phyloP scores from a whole-genome alignment of 768 basidiomycete genomes.

The Albatrellus ellisii region DNA sequence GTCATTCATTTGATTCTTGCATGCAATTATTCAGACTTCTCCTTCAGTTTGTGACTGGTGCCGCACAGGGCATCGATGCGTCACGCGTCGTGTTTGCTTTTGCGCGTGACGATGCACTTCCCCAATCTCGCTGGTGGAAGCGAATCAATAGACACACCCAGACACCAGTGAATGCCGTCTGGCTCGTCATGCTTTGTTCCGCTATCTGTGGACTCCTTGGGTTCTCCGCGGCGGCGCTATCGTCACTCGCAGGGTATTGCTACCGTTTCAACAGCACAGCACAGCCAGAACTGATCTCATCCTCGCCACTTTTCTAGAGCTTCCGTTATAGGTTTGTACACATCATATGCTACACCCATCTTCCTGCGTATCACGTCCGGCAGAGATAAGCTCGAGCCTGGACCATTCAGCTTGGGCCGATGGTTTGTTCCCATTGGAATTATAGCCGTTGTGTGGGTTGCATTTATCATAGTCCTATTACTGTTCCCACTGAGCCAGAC shows the following conservation, averaged over 20 bases:
- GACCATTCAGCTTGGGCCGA: slow-evolving; percentile 45
- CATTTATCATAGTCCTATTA: slow-evolving; percentile 45
- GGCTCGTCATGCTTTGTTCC: slow-evolving; percentile 50
- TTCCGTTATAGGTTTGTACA: slow-evolving; percentile 59
- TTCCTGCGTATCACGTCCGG: slow-evolving; percentile 63
- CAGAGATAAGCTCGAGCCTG: slow-evolving; percentile 39
- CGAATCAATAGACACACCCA: slow-evolving; percentile 41
- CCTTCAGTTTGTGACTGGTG: slow-evolving; percentile 52
- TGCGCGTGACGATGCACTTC: slow-evolving; percentile 60
- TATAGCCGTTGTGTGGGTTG: slow-evolving; percentile 53
- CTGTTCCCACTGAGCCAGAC: slow-evolving; percentile 25
- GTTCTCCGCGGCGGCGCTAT: slow-evolving; percentile 48
- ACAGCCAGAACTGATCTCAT: neutral
- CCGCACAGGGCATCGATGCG: slow-evolving; percentile 63
- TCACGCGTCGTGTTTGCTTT: slow-evolving; percentile 68
- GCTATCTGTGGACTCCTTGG: slow-evolving; percentile 51
- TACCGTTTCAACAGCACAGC: neutral
- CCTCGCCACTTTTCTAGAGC: slow-evolving; percentile 27
- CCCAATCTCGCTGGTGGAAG: slow-evolving; percentile 62
- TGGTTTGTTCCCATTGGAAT: slow-evolving; percentile 48
- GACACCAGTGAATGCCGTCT: slow-evolving; percentile 66
- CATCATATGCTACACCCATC: slow-evolving; percentile 54
- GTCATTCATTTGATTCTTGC: slow-evolving; percentile 1
- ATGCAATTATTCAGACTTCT: slow-evolving; percentile 15
- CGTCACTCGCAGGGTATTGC: slow-evolving; percentile 53